Base-by-base conservation (phyloP, 129 eudicot genomes). In the Flaveria sonorensis region DNA sequence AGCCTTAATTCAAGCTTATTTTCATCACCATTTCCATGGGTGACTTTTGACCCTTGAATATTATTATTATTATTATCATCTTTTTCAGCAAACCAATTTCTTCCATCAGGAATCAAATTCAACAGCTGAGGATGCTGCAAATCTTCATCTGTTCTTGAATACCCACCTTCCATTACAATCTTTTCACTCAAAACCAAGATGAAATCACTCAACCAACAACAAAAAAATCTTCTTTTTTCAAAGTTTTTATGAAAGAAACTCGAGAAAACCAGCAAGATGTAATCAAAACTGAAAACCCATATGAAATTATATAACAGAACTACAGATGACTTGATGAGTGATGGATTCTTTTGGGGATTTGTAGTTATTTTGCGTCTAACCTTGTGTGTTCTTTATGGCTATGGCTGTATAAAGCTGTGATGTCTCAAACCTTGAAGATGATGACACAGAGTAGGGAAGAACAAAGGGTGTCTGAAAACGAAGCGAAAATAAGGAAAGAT, bases 1-100 rank as follows among this genome's bases (percentile, higher is more conserved):
- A 94, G 96, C 79, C 92, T 89, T 40, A 94, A 83, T 83, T 91
- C 96, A 30, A 94, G 96, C 82, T 86, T 91, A 47, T 79, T 86
- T 68, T 94, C 91, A 57, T 89, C 96, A 6, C 83, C 83, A 40
- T 77, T 42, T 23, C 79, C 84, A 83, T 80, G 81, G 75, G 59
- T 57, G 72, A 68, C 21, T 72, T 63, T 73, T 77, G 57, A 69
- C 21, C 63, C 57, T 52, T 23, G 23, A 46, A 15, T 9, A 50
- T 72, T 20, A 18, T n/a, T 10, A 62, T 62, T 63, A 82, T 36
- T 36, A 36, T 36, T 36, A 36, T 60, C 72, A 19, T 42, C 83
- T 64, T 70, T 79, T 13, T 79, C 72, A 2, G 48, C 74, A 24
- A 78, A 50, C 92, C 92, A 79, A 55, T 90, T 82, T 77, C 81